phyloP scores from a whole-genome alignment of 179 eudicot genomes.

The Vitellaria paradoxa region DNA sequence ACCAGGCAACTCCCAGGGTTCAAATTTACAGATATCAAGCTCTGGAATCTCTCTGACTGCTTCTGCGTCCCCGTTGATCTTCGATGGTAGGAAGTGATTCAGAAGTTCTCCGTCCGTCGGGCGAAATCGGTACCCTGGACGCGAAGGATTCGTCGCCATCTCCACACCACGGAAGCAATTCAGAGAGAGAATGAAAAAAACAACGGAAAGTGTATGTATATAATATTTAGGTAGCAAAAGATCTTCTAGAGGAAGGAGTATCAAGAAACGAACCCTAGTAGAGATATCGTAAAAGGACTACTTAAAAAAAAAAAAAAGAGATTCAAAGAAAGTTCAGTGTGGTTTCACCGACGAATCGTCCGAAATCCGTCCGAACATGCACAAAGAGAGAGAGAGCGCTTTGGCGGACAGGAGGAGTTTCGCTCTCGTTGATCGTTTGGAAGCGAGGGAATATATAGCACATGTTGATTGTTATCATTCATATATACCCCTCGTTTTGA shows the following conservation, averaged over 20 bases:
- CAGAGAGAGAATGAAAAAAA: background rate
- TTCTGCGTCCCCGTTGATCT: constrained; percentile 65
- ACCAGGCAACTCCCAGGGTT: constrained; percentile 97
- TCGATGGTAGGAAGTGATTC: constrained; percentile 67
- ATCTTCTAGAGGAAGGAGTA: too few species aligned
- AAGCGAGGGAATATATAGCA: too few species aligned
- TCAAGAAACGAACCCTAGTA: too few species aligned
- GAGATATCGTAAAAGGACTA: background rate
- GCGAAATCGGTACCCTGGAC: constrained; percentile 86
- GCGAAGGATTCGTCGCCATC: constrained; percentile 43
- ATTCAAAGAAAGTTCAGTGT: background rate
- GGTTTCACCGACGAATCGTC: too few species aligned
- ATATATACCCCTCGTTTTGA: too few species aligned
- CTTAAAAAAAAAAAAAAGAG: constrained; percentile 3
- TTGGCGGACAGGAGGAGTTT: too few species aligned
- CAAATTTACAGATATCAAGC: constrained; percentile 84
- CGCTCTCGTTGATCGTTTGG: too few species aligned
- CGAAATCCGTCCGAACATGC: too few species aligned
- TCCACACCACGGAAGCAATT: constrained; percentile 32
- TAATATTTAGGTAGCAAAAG: too few species aligned
- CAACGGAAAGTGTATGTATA: too few species aligned
- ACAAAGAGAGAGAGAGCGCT: too few species aligned
- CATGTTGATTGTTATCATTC: too few species aligned
- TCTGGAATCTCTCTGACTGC: constrained; percentile 69
- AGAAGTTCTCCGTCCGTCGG: constrained; percentile 92